These are phyloP conservation scores for Dentipellis sp. DNA, from an alignment of 768 basidiomycete species.

Conservation along the genomic window DNA sequence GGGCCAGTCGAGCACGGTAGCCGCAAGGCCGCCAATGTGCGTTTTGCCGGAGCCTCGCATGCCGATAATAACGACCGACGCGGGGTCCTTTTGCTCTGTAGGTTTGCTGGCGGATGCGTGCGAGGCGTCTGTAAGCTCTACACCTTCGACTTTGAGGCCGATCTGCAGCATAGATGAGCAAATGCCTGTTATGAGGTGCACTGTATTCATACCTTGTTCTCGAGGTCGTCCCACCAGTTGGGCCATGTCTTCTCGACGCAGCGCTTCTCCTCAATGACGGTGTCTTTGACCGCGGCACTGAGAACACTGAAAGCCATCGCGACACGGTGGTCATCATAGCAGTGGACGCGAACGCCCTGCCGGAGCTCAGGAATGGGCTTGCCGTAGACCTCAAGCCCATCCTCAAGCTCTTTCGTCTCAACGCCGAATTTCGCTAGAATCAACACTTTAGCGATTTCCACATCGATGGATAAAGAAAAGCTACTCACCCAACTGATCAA, in stretches of 20 bases:
- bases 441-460: background rate
- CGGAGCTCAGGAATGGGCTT: slow-evolving; percentile 54
- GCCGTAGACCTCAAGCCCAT: slow-evolving; percentile 87
- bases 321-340: slow-evolving; percentile 97
- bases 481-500: slow-evolving; percentile 78
- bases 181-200: background rate
- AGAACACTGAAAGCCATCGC: slow-evolving; percentile 97
- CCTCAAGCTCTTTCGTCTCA: slow-evolving; percentile 83
- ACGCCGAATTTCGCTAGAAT: slow-evolving; percentile 85
- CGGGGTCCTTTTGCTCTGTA: slow-evolving; percentile 24
- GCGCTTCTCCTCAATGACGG: slow-evolving; percentile 87
- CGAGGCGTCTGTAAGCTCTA: slow-evolving; percentile 49
- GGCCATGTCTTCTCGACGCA: slow-evolving; percentile 99
- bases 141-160: slow-evolving; percentile 79
- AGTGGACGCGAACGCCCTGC: slow-evolving; percentile 75
- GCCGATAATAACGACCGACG: slow-evolving; percentile 74
- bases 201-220: slow-evolving; percentile 64
- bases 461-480: background rate
- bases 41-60: slow-evolving; percentile 99
- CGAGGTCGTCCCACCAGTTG: slow-evolving; percentile 98
- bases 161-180: slow-evolving; percentile 43
- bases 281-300: slow-evolving; percentile 60
- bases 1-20: slow-evolving; percentile 59
- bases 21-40: slow-evolving; percentile 73
- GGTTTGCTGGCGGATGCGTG: slow-evolving; percentile 34